These are phyloP conservation scores for Pseudocercospora fijiensis DNA, from an alignment of 2,329 filamentous ascomycete species.

Conservation along the genomic window DNA sequence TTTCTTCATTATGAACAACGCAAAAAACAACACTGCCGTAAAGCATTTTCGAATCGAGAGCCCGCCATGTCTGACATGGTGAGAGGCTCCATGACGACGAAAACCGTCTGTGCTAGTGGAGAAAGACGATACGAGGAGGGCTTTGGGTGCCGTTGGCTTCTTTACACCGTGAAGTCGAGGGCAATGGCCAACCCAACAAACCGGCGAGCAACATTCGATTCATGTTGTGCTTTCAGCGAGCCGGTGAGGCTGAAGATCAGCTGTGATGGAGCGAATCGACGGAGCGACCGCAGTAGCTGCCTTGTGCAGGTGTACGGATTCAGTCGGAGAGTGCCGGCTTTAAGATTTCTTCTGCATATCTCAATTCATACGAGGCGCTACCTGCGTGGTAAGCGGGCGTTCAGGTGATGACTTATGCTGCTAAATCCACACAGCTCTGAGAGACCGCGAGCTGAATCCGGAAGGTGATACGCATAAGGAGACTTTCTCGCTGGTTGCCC, in stretches of 20 bases:
- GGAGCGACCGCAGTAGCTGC: background rate
- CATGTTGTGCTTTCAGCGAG: background rate
- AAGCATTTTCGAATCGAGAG: constrained; percentile 45
- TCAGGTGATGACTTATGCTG: constrained; percentile 2
- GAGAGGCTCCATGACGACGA: constrained; percentile 43
- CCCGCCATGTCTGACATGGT: constrained; percentile 33
- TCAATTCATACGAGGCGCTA: background rate
- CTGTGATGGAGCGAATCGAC: background rate
- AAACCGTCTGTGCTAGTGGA: constrained; percentile 44
- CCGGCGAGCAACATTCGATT: background rate
- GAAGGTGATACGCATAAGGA: background rate
- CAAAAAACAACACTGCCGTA: constrained; percentile 42
- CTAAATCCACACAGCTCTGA: background rate
- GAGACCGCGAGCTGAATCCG: background rate
- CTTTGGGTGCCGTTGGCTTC: constrained; percentile 42
- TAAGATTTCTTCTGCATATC: background rate
- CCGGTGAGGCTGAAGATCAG: background rate
- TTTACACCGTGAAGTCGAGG: constrained; percentile 38
- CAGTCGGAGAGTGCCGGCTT: background rate
- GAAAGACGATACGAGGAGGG: constrained; percentile 37
- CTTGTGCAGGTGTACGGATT: background rate
- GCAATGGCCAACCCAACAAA: constrained; percentile 39
- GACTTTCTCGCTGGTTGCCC: background rate
- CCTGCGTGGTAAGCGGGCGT: constrained; percentile 2
- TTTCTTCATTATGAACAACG: constrained; percentile 39